Percentiles rank a stretch among this genome's conserved stretches.
Conservation (phyloP, 2,329 filamentous ascomycete species). For the Cladorrhinum sp. region DNA sequence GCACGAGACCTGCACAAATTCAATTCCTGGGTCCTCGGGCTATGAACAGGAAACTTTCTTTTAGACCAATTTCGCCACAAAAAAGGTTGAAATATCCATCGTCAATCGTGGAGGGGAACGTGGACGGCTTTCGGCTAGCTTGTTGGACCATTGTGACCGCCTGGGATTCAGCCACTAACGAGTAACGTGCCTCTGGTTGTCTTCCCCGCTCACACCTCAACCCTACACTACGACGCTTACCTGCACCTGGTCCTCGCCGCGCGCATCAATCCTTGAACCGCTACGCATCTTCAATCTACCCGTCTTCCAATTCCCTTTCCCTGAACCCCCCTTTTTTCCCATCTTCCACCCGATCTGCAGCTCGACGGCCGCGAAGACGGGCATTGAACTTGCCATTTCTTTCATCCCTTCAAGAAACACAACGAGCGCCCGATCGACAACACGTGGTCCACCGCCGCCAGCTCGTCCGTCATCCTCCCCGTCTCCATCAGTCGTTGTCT, state of each 20-base stretch:
- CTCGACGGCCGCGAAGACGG: slow-evolving; percentile 17
- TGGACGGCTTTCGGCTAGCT: slow-evolving; percentile 23
- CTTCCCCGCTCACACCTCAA: slow-evolving; percentile 29
- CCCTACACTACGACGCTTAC: slow-evolving; percentile 20
- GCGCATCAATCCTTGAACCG: slow-evolving; percentile 25
- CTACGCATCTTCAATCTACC: slow-evolving; percentile 19
- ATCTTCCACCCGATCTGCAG: slow-evolving; percentile 7
- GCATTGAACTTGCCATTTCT: not conserved
- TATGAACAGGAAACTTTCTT: slow-evolving; percentile 9
- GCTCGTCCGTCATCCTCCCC: slow-evolving; percentile 4
- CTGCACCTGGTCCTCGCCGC: slow-evolving; percentile 18
- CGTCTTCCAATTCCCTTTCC: slow-evolving; percentile 14
- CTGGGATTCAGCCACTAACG: slow-evolving; percentile 27
- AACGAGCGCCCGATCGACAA: slow-evolving; percentile 12
- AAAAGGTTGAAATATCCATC: not conserved
- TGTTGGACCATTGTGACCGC: slow-evolving; percentile 2
- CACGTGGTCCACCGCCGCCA: slow-evolving; percentile 9
- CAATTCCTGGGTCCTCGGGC: slow-evolving; percentile 3
- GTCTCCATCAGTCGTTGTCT: not conserved
- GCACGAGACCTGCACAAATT: slow-evolving; percentile 14
- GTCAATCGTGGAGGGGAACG: slow-evolving; percentile 14
- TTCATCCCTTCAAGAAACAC: not conserved
- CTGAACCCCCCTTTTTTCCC: slow-evolving; percentile 4
- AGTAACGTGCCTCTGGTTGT: slow-evolving; percentile 27
- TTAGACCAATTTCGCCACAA: slow-evolving; percentile 20